Conservation (phyloP, 2,329 filamentous ascomycete species). For the Cytospora mali region DNA sequence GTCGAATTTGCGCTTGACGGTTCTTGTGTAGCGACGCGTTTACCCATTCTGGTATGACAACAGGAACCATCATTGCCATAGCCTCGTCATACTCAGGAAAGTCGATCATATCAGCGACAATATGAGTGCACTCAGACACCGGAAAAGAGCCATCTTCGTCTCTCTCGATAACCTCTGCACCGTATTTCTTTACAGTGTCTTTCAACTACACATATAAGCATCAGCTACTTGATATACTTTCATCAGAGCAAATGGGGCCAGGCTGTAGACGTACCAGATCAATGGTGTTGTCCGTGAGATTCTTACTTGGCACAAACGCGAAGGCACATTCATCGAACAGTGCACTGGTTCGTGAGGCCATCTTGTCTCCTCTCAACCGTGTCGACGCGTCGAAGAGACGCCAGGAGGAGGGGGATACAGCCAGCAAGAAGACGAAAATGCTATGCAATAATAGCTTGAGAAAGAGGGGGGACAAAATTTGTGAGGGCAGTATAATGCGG, state of each 20-base stretch:
- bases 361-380: not conserved
- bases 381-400: slow-evolving; percentile 21
- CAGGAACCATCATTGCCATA: slow-evolving; percentile 76
- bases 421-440: not conserved
- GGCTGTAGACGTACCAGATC: not conserved
- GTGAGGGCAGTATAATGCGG: not conserved
- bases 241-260: not conserved
- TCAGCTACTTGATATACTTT: not conserved
- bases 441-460: not conserved
- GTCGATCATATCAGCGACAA: slow-evolving; percentile 75
- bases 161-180: slow-evolving; percentile 51
- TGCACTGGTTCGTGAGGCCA: slow-evolving; percentile 11
- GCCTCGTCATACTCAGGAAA: slow-evolving; percentile 84
- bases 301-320: slow-evolving; percentile 19
- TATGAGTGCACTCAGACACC: slow-evolving; percentile 55
- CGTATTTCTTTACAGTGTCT: slow-evolving; percentile 49
- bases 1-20: slow-evolving; percentile 76
- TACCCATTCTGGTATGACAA: slow-evolving; percentile 84
- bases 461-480: not conserved
- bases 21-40: slow-evolving; percentile 67
- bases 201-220: slow-evolving; percentile 41
- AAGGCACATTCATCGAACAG: slow-evolving; percentile 22
- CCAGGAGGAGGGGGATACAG: not conserved
- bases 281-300: slow-evolving; percentile 16
- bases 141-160: slow-evolving; percentile 52